Evolutionary conservation across 2,329 filamentous ascomycete species (phyloP), one percentile per base, ranked within the genome.

Genomic region (Pezicula rhizophila): DNA sequence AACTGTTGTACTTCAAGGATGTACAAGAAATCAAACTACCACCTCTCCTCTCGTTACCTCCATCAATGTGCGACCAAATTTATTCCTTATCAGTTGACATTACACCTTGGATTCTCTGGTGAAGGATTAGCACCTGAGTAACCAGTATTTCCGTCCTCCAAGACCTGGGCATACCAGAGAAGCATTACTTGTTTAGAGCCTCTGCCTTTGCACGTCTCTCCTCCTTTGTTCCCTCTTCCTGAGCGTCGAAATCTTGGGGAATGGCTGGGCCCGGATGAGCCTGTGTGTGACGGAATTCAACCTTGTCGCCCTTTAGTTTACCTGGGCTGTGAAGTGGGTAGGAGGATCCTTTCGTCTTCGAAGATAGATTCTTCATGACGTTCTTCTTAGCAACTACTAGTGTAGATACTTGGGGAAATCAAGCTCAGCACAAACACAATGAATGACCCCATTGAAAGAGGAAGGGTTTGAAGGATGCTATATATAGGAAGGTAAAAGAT

Each of bases 151-250:
- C 59, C 41, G 25, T 25, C n/a, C 25, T 26, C 8, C 40, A 15
- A 20, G 17, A 41, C 25, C 2, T 33, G 47, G 51, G 28, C 53
- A 54, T 62, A 60, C 60, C 55, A 41, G 46, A 51, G 45, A 52
- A 46, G 46, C 28, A 53, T 57, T 64, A 70, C 60, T 85, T 80
- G 72, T 88, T 88, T 66, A 89, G 59, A 60, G 79, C 79, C 64
- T 81, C 71, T 52, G 80, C 82, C 65, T 79, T 82, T 11, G 77
- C 80, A 60, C 76, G 71, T 47, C 84, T 77, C 60, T 89, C 85
- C 64, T 86, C 84, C 68, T 84, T 85, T 50, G 77, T 80, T 14
- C 79, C 81, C 68, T 84, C 79, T 64, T 77, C 64, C 45, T 76
- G 63, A 31, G 67, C 67, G 14, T 74, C 73, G 68, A 81, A 74